These are phyloP conservation scores for Salix arbutifolia DNA, from an alignment of 345 rosid species.

Conservation along the genomic window DNA sequence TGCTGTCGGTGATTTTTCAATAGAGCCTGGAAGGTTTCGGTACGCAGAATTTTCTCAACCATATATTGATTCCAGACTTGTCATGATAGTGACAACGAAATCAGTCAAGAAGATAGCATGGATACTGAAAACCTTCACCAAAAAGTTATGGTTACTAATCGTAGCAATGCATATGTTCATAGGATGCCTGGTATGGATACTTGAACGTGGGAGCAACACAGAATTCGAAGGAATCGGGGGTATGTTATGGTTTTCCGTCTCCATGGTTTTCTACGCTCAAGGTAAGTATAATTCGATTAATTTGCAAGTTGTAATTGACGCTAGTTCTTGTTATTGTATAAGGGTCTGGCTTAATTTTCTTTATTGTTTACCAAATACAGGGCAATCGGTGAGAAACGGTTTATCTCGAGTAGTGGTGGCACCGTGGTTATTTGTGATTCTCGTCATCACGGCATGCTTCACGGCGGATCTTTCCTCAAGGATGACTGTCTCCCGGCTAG, in stretches of 20 bases:
- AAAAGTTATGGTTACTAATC: slow-evolving; percentile 23
- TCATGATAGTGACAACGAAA: slow-evolving; percentile 25
- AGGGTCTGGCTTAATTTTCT: background rate
- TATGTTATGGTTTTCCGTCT: background rate
- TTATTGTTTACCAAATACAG: slow-evolving; percentile 1
- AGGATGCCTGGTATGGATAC: slow-evolving; percentile 20
- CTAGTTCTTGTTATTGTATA: background rate
- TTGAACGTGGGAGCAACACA: background rate
- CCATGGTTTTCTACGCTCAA: background rate
- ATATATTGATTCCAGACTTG: slow-evolving; percentile 27
- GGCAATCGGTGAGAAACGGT: slow-evolving; percentile 7
- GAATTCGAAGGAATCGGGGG: background rate
- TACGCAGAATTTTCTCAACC: slow-evolving; percentile 33
- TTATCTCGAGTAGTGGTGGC: slow-evolving; percentile 12
- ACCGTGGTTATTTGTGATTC: slow-evolving; percentile 22
- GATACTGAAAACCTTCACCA: slow-evolving; percentile 24
- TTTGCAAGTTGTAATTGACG: background rate
- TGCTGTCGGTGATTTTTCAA: slow-evolving; percentile 31
- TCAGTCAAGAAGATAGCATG: slow-evolving; percentile 16
- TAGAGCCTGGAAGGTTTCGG: slow-evolving; percentile 19
- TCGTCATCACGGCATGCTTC: slow-evolving; percentile 10
- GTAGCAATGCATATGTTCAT: slow-evolving; percentile 18
- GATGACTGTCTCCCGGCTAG: slow-evolving; percentile 10
- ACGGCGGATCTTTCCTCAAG: slow-evolving; percentile 14
- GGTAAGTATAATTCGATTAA: background rate